Conservation (phyloP, 805 yeast genomes). For the Candida hungchunana region DNA sequence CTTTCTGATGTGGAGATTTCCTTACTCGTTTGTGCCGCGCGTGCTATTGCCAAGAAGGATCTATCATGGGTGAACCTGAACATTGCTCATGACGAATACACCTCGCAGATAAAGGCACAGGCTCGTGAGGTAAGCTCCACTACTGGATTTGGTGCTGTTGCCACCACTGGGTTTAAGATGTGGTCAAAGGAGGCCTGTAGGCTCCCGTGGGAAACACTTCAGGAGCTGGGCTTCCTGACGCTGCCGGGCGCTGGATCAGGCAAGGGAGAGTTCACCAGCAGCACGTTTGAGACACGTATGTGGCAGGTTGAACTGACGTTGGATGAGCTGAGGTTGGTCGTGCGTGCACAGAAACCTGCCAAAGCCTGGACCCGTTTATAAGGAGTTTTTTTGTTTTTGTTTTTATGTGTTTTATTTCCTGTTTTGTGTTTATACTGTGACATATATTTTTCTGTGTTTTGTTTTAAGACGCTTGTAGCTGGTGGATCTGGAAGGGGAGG, state of each 20-base stretch:
- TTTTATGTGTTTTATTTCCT: background rate
- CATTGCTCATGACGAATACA: conserved; percentile 72
- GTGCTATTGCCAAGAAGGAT: conserved; percentile 58
- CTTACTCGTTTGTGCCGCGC: conserved; percentile 67
- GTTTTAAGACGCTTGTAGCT: too few relatives aligned
- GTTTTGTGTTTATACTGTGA: too few relatives aligned
- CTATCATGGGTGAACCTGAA: conserved; percentile 67
- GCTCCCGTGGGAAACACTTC: conserved; percentile 71
- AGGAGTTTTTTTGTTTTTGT: background rate
- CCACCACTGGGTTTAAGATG: conserved; percentile 39
- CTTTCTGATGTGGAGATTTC: conserved; percentile 71
- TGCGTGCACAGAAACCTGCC: conserved; percentile 15
- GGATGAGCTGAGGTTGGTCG: conserved; percentile 23
- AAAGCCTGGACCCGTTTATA: conserved; percentile 26
- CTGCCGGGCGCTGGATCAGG: conserved; percentile 11
- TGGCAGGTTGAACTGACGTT: conserved; percentile 27
- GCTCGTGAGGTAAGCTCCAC: conserved; percentile 33
- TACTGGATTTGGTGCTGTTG: conserved; percentile 22
- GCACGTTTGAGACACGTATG: conserved; percentile 22
- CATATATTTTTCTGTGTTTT: too few relatives aligned
- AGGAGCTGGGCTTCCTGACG: conserved; percentile 16
- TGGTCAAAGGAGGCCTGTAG: conserved; percentile 61
- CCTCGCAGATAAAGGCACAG: conserved; percentile 42
- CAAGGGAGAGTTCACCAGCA: conserved; percentile 14
- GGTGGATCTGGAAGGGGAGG: too few relatives aligned